These are phyloP conservation scores for Phytophthora cryptogea DNA, from an alignment of 352 stramenopile species.

Conservation along the genomic window DNA sequence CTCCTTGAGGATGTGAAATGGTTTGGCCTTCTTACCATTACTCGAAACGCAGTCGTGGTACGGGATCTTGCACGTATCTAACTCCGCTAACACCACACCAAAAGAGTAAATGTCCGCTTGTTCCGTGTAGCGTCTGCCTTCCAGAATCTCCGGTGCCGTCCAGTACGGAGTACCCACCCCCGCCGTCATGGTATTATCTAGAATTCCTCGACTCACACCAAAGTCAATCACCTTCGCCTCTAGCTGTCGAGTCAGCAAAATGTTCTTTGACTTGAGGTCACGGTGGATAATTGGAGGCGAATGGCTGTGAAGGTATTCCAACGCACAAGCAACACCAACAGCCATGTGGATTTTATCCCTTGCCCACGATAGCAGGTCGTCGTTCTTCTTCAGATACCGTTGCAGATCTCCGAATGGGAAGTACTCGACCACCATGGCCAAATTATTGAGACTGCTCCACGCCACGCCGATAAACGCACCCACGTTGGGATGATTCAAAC, in stretches of 20 bases:
- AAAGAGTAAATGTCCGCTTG: constrained; percentile 76
- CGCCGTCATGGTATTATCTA: constrained; percentile 40
- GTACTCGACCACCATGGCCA: constrained; percentile 52
- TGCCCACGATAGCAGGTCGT: constrained; percentile 30
- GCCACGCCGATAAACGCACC: constrained; percentile 43
- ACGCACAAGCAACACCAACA: constrained; percentile 33
- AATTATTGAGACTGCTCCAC: constrained; percentile 48
- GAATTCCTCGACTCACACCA: constrained; percentile 38
- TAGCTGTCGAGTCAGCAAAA: constrained; percentile 41
- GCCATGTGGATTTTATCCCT: constrained; percentile 45
- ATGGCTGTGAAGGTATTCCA: constrained; percentile 47
- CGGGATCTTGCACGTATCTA: constrained; percentile 44
- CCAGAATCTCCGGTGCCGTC: constrained; percentile 67
- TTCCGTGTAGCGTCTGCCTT: constrained; percentile 53
- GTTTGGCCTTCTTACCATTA: constrained; percentile 34
- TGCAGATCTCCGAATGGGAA: constrained; percentile 45
- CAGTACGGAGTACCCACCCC: constrained; percentile 59
- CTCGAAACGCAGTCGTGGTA: constrained; percentile 25
- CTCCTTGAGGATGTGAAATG: constrained; percentile 50
- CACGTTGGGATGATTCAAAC: constrained; percentile 40
- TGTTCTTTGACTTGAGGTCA: constrained; percentile 51
- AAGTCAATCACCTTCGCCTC: constrained; percentile 56
- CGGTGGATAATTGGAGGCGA: constrained; percentile 48
- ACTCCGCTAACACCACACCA: constrained; percentile 51
- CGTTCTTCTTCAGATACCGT: constrained; percentile 33